Percentiles rank a stretch among this genome's conserved stretches.
phyloP scores from a whole-genome alignment of 768 basidiomycete species.

The Panus rudis region DNA sequence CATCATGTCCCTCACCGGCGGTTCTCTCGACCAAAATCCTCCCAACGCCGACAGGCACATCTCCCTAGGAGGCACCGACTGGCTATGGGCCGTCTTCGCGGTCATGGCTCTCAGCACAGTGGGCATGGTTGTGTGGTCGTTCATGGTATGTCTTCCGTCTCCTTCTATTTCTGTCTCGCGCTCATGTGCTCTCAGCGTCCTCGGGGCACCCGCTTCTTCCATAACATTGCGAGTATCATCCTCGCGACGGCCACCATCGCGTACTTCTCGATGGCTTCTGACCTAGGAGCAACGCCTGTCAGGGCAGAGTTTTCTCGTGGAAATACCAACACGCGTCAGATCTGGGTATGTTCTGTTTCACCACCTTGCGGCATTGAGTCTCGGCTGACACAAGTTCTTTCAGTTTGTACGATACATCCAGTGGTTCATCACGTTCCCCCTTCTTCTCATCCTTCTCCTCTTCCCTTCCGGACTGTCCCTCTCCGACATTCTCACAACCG shows the following conservation, averaged over 20 bases:
- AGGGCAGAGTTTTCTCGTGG: conserved; percentile 32
- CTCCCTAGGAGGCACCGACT: conserved; percentile 40
- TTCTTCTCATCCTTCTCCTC: conserved; percentile 40
- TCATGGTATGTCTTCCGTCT: conserved; percentile 19
- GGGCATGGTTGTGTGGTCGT: conserved; percentile 32
- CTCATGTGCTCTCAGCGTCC: conserved; percentile 22
- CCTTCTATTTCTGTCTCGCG: neutral
- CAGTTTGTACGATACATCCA: conserved; percentile 51
- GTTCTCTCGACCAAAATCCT: conserved; percentile 29
- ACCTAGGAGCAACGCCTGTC: conserved; percentile 43
- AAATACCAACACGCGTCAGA: conserved; percentile 25
- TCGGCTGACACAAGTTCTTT: neutral
- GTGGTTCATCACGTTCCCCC: conserved; percentile 50
- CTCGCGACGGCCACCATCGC: conserved; percentile 39
- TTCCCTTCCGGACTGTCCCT: conserved; percentile 41
- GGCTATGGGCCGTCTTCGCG: conserved; percentile 49
- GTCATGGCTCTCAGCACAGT: conserved; percentile 40
- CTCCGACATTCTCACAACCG: conserved; percentile 37
- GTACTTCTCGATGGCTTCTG: conserved; percentile 52
- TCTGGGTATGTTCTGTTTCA: conserved; percentile 31
- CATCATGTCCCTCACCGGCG: too few relatives aligned
- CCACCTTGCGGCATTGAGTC: neutral
- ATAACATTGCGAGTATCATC: conserved; percentile 41
- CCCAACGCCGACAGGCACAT: conserved; percentile 32
- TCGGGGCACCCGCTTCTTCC: conserved; percentile 39